Evolutionary conservation across 441 rosid genomes (phyloP), one percentile per base, ranked within the genome.

Genomic region (Cnidoscolus chayamansa): DNA sequence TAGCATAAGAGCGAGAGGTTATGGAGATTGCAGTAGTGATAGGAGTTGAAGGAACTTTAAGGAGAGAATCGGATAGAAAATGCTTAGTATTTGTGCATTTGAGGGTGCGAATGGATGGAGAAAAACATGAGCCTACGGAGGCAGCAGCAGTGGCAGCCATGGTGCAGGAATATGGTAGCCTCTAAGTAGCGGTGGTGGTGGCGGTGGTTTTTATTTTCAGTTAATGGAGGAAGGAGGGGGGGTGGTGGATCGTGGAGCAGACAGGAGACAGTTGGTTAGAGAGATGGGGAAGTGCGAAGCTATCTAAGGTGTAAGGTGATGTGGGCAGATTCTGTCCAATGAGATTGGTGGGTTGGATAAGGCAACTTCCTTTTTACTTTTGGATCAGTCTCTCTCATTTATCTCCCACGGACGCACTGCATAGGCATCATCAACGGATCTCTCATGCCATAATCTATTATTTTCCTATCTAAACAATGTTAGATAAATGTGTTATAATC

Each of bases 61-160:
- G 67, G 66, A 10, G 17, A 37, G 74, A 61, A 48, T 78, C 79
- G 4, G 76, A 53, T 43, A 76, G 70, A 4, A 65, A 74, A 68
- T 75, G 76, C 67, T 74, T 81, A 11, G 69, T 31, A 64, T 60
- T 84, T 12, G 72, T 65, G 84, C 81, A 77, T 68, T 84, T 85
- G 54, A 74, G 83, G 51, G 80, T 43, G 67, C 75, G 81, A 56
- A 84, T 77, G 56, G 90, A 80, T 10, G 87, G 79, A 16, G 81
- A 79, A 73, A 86, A 76, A 56, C 81, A 74, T 6, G 88, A 81
- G 19, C 79, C 75, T 4, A 77, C 49, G 78, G 88, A 78, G 12
- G 81, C 80, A 10, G 84, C 81, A 32, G 82, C 84, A 31, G 84
- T 58, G 65, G 84, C 86, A 51, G 87, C 84, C 83, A 81, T 78